A percentile compares a stretch with the other conserved stretches of the same genome.
Conservation (phyloP, 1,139 yeast species). For the Suhomyces terraborum region DNA sequence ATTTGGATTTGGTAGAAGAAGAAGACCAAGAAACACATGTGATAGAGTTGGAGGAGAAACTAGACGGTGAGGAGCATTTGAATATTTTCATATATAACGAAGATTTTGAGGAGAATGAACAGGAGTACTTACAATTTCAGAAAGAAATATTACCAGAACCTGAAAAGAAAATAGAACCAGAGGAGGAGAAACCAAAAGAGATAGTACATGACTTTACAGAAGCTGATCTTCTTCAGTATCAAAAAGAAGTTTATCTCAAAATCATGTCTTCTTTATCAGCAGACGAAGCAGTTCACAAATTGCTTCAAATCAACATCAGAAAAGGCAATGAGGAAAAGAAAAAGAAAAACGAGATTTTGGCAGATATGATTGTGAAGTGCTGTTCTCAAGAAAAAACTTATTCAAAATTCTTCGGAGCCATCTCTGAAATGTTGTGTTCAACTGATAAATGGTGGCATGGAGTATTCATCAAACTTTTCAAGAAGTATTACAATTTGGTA, state of each 20-base stretch:
- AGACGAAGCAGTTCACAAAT: conserved; percentile 90
- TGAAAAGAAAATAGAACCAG: conserved; percentile 14
- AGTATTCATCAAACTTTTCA: conserved; percentile 56
- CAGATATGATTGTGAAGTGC: conserved; percentile 78
- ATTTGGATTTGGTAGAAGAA: conserved; percentile 63
- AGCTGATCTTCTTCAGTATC: conserved; percentile 58
- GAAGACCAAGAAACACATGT: conserved; percentile 64
- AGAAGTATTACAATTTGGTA: conserved; percentile 55
- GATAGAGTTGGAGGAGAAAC: conserved; percentile 54
- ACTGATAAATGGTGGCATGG: conserved; percentile 55
- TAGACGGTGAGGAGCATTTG: conserved; percentile 49
- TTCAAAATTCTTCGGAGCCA: conserved; percentile 80
- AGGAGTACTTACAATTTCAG: conserved; percentile 28
- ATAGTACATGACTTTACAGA: conserved; percentile 69
- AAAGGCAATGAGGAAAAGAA: conserved; percentile 38
- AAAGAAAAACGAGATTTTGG: conserved; percentile 43
- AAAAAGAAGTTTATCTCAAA: conserved; percentile 76
- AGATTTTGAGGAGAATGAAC: conserved; percentile 54
- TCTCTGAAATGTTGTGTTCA: conserved; percentile 67
- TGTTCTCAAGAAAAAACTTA: conserved; percentile 88
- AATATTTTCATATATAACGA: conserved; percentile 57
- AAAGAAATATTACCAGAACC: conserved; percentile 24
- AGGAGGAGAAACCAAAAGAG: conserved; percentile 9
- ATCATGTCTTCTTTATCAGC: conserved; percentile 92
- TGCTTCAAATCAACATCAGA: conserved; percentile 52